Percentiles rank a stretch among this genome's conserved stretches.
Evolutionary conservation across 805 yeast genomes (phyloP).

Genomic region (Ogataea methylovora): DNA sequence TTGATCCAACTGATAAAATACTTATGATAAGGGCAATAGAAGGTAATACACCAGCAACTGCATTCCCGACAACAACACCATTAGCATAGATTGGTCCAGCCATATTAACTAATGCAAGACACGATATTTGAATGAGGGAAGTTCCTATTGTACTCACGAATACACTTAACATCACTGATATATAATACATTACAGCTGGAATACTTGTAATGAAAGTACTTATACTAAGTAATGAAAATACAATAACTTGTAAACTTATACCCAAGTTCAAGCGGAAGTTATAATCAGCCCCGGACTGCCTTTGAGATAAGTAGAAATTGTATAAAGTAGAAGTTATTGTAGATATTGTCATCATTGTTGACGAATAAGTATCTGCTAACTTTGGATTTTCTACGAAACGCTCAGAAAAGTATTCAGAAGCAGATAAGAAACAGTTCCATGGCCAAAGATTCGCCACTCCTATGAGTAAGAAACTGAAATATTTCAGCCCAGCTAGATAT

Average conservation of each 20-base stretch:
- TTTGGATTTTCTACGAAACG: conserved; percentile 45
- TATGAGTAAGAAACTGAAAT: conserved; percentile 53
- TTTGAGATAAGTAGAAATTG: conserved; percentile 56
- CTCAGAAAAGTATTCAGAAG: conserved; percentile 70
- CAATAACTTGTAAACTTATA: conserved; percentile 43
- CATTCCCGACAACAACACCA: conserved; percentile 92
- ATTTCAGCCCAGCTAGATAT: conserved; percentile 28
- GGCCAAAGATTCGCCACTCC: conserved; percentile 92
- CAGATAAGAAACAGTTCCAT: conserved; percentile 88
- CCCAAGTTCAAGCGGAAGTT: conserved; percentile 53
- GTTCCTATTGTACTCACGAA: conserved; percentile 65
- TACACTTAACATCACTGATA: conserved; percentile 54
- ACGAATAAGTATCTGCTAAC: conserved; percentile 55
- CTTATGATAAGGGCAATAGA: conserved; percentile 59
- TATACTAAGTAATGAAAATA: conserved; percentile 52
- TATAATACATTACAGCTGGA: conserved; percentile 37
- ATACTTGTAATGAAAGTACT: conserved; percentile 32
- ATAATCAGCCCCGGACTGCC: conserved; percentile 56
- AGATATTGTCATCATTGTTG: conserved; percentile 84
- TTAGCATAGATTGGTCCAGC: conserved; percentile 76
- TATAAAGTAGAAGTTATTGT: conserved; percentile 58
- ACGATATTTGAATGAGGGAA: conserved; percentile 81
- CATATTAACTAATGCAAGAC: conserved; percentile 78
- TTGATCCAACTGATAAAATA: conserved; percentile 26
- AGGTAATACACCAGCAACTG: conserved; percentile 89